Conservation (phyloP, 768 basidiomycete species). For the Boletus vermiculosoides region DNA sequence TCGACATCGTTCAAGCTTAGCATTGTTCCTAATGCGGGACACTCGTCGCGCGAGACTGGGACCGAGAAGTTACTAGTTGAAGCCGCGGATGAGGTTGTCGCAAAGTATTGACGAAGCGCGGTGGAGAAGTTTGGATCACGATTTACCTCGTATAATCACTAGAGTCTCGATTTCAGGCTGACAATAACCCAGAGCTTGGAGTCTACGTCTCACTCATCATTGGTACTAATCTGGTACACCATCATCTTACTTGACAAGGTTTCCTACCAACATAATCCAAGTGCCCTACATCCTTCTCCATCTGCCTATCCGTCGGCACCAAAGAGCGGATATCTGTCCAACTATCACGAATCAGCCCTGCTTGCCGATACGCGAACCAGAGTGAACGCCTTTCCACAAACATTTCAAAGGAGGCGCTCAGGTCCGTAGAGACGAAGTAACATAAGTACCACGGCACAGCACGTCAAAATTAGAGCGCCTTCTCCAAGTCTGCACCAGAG, state of each 20-base stretch:
- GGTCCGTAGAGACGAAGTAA: neutral
- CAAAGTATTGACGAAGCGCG: slow-evolving; percentile 14
- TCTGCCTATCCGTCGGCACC: neutral
- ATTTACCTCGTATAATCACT: too few relatives aligned
- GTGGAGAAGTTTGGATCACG: too few relatives aligned
- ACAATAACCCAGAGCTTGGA: neutral
- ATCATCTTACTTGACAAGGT: neutral
- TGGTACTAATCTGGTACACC: too few relatives aligned
- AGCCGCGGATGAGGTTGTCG: slow-evolving; percentile 38
- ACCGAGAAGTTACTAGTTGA: slow-evolving; percentile 69
- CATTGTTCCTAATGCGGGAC: slow-evolving; percentile 84
- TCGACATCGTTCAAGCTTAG: slow-evolving; percentile 39
- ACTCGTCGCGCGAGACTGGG: slow-evolving; percentile 74
- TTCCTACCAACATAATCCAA: neutral
- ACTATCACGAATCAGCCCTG: neutral
- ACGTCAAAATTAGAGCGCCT: too few relatives aligned
- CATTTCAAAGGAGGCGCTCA: too few relatives aligned
- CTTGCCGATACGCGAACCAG: neutral
- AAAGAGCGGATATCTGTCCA: neutral
- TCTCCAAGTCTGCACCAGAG: neutral
- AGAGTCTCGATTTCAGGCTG: neutral
- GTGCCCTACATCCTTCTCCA: too few relatives aligned
- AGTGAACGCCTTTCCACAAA: neutral
- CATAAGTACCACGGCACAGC: neutral
- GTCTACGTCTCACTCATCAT: neutral